Evolutionary conservation across 1,284 basidiomycete genomes (phyloP), one percentile per base, ranked within the genome.

Genomic region (Xerocomus cyaneibrunnescens): DNA sequence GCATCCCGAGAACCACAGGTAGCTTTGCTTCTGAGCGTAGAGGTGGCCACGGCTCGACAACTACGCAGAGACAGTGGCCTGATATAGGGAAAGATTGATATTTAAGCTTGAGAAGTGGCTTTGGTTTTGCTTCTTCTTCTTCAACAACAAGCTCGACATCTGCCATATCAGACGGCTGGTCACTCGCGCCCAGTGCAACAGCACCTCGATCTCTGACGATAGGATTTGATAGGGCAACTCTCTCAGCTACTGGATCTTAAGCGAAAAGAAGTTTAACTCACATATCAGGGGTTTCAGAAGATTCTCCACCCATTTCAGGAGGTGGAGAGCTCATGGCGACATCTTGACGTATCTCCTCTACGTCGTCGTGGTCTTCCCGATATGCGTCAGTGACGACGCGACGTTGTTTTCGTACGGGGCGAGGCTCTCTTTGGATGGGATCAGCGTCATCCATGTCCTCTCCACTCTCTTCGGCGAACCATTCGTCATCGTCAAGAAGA

Each of bases 31-130:
- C 62, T 4, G 71, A 60, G 30, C 74, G 76, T 40, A 83, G 63
- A 16, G 78, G 70, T 5, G 86, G 85, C 76, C 84, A 89, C 16
- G 88, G 89, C 64, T 91, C 88, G 17, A 89, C 81, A 23, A 91
- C 84, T 23, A 91, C 77, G 61, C 86, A 90, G 21, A 91, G 75
- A 64, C 85, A 89, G 45, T 80, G 79, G 0, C 81, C 84, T 50
- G 78, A 78, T 50, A 89, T 83, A 46, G 70, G 75, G 65, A 89
- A 89, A 13, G 84, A 83, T 57, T 80, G 77, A 56, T 87, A 90
- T 50, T 69, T 76, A 21, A 91, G 76, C 49, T 79, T 76, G 39
- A 91, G 71, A 21, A 77, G 60, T 2, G 85, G 84, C 61, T 91
- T 91, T 10, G 83, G 84, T 58, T 89, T 89, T 57, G 77, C 74